Base-by-base conservation (phyloP, 306 rosid species). In the Sphenostylis stenocarpa region DNA sequence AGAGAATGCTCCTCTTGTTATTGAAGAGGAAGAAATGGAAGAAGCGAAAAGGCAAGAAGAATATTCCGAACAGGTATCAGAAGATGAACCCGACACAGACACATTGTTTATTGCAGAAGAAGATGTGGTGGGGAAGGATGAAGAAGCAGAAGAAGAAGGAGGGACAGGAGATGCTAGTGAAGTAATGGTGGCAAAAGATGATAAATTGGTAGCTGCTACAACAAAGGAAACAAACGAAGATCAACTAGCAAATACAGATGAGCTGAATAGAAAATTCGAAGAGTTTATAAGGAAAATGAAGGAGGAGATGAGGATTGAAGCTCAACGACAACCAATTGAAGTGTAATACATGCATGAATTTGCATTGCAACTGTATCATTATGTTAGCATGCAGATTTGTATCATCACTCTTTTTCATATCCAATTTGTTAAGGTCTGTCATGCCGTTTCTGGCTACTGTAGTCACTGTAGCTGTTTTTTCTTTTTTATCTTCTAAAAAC, bases 221-320 rank as follows among this genome's bases (percentile, higher is more conserved):
- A 43, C 28, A 29, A 69, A 5, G 38, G 38, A 34, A 34, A 34
- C 38, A 41, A 6, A 5, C 3, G 88, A 89, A 26, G 90, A 38
- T 38, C 13, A 88, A 19, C 4, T 68, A n/a, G 84, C 16, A 15
- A 80, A 75, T 41, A 79, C 91, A 52, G 87, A 92, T 1, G 97
- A 92, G 77, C 67, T 92, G 81, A 88, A 92, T 79, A 83, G 82
- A 72, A 92, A 84, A 76, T 45, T 88, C 24, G 97, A 92, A 80
- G 97, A 92, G 26, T 90, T 92, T 60, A 88, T 92, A 49, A 79
- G 88, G 82, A 85, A 79, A 67, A 85, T 83, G 85, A 86, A 83
- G 74, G 83, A 86, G 47, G 86, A 86, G 49, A 86, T 86, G 17
- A 86, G 84, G 47, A 83, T 86, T 80, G 89, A 86, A 82, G 86